These are phyloP conservation scores for Exserohilum rostratum DNA, from an alignment of 2,329 filamentous ascomycete genomes.

Conservation along the genomic window DNA sequence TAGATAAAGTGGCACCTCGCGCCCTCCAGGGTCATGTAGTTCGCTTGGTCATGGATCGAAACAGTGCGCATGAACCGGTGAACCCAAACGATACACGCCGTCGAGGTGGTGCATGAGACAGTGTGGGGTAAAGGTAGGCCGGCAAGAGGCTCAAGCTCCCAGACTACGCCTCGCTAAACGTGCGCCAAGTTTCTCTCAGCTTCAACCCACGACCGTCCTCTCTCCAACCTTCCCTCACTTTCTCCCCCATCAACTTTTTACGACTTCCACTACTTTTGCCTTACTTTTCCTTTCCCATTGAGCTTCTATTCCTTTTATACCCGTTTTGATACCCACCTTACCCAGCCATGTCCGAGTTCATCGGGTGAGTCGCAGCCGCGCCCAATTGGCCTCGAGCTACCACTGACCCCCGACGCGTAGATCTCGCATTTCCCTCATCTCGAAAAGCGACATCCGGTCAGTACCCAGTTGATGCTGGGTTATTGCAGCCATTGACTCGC, in stretches of 20 bases:
- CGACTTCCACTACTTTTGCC: conserved; percentile 28
- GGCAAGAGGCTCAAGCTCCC: conserved; percentile 19
- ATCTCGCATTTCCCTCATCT: conserved; percentile 94
- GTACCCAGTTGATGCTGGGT: conserved; percentile 42
- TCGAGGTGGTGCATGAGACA: conserved; percentile 15
- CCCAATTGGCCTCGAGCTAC: conserved; percentile 39
- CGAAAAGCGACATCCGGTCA: conserved; percentile 95
- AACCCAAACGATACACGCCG: not conserved
- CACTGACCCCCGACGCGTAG: conserved; percentile 56
- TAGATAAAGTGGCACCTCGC: not conserved
- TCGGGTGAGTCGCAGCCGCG: conserved; percentile 58
- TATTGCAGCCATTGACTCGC: conserved; percentile 26
- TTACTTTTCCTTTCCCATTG: conserved; percentile 25
- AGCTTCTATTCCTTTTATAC: conserved; percentile 29
- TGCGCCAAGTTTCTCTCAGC: conserved; percentile 27
- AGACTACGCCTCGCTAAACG: conserved; percentile 25
- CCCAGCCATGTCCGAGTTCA: conserved; percentile 64
- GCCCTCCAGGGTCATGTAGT: conserved; percentile 9
- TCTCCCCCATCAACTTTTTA: conserved; percentile 16
- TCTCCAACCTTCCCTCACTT: conserved; percentile 18
- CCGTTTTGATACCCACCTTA: conserved; percentile 35
- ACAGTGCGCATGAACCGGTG: conserved; percentile 2
- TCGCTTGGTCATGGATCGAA: not conserved
- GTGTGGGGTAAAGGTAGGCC: conserved; percentile 29
- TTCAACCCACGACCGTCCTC: conserved; percentile 24